Evolutionary conservation across 2,329 filamentous ascomycete genomes (phyloP).

Genomic region (Ophiostoma triangulosporum): DNA sequence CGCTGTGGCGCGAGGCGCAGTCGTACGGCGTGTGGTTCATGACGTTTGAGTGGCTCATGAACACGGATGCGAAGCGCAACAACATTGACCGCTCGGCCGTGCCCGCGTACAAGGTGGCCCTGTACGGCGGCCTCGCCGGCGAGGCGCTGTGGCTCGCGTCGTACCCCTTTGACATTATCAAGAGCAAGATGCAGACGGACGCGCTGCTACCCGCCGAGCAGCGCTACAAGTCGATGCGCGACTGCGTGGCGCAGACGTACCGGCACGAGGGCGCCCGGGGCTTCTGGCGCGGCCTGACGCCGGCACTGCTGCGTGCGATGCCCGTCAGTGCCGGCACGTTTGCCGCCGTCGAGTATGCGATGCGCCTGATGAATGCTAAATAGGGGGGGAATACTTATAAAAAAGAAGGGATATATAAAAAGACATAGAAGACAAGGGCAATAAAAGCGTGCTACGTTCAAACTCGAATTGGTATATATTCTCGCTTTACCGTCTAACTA

Average conservation of each 20-base stretch:
- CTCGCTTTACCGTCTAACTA: no score
- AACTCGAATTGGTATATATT: no score
- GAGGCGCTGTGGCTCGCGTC: conserved; percentile 87
- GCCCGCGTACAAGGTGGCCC: conserved; percentile 70
- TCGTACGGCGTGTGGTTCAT: conserved; percentile 96
- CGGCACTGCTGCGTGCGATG: conserved; percentile 88
- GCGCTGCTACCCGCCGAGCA: conserved; percentile 56
- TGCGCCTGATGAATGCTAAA: conserved; percentile 41
- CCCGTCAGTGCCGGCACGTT: conserved; percentile 97
- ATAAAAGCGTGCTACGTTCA: neutral
- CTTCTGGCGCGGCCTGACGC: conserved; percentile 91
- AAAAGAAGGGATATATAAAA: neutral
- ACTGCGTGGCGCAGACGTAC: conserved; percentile 79
- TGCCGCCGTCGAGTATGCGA: conserved; percentile 61
- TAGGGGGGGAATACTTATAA: neutral
- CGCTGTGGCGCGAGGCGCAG: conserved; percentile 75
- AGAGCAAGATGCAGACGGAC: conserved; percentile 99
- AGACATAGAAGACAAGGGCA: neutral
- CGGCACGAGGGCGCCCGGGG: conserved; percentile 61
- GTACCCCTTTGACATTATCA: conserved; percentile 94
- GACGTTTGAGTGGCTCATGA: conserved; percentile 94
- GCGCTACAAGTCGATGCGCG: conserved; percentile 69
- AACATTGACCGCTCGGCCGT: conserved; percentile 61
- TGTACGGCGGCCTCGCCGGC: conserved; percentile 86
- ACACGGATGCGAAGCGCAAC: conserved; percentile 70